Percentiles rank a stretch among this genome's conserved stretches.
Conservation (phyloP, 2,329 filamentous ascomycete genomes). For the Thielaviopsis punctulata region DNA sequence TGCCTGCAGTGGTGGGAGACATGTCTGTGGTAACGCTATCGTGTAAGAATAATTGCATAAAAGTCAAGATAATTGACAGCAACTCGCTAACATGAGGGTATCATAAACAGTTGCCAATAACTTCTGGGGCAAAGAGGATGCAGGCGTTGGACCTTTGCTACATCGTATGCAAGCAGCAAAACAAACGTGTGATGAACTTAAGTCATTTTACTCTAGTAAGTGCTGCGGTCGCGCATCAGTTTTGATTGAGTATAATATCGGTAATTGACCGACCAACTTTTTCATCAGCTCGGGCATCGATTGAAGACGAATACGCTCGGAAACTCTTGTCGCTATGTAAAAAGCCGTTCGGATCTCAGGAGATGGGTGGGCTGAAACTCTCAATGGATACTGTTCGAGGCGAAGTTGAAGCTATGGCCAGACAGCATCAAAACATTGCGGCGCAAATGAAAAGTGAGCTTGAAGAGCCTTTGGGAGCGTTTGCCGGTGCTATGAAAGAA, state of each 20-base stretch:
- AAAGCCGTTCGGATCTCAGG: slow-evolving; percentile 77
- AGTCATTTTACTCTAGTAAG: slow-evolving; percentile 71
- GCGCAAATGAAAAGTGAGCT: slow-evolving; percentile 90
- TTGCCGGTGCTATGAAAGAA: slow-evolving; percentile 91
- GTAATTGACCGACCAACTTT: neutral
- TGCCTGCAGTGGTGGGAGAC: slow-evolving; percentile 45
- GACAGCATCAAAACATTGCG: slow-evolving; percentile 79
- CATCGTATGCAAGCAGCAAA: slow-evolving; percentile 93
- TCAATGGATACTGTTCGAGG: slow-evolving; percentile 78
- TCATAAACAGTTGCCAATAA: slow-evolving; percentile 71
- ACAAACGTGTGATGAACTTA: slow-evolving; percentile 83
- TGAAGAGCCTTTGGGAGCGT: slow-evolving; percentile 82
- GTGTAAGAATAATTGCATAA: slow-evolving; percentile 28
- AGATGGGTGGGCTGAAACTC: slow-evolving; percentile 63
- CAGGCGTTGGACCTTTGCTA: slow-evolving; percentile 76
- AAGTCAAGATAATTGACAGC: neutral
- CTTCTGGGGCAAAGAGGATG: slow-evolving; percentile 99
- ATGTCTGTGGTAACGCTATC: slow-evolving; percentile 49
- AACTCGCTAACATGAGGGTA: neutral
- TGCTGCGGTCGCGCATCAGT: slow-evolving; percentile 3
- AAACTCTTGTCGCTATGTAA: slow-evolving; percentile 74
- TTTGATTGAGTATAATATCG: neutral
- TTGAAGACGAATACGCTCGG: slow-evolving; percentile 91
- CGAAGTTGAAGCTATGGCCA: slow-evolving; percentile 85
- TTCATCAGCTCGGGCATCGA: slow-evolving; percentile 57